Conservation (phyloP, 2,329 filamentous ascomycete species). For the Colletotrichum noveboracense region DNA sequence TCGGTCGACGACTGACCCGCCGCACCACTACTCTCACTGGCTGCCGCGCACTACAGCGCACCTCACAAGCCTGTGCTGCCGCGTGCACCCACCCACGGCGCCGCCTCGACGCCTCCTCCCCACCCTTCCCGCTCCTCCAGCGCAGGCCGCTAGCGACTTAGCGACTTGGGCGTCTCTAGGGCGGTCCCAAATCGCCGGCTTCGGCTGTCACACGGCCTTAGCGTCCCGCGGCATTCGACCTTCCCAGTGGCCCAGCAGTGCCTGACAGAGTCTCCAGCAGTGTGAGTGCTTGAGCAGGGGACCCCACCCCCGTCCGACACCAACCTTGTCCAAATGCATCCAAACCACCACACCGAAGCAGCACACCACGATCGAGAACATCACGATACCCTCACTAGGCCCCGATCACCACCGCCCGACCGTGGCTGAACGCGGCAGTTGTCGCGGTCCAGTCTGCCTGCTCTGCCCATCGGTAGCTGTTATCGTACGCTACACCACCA, state of each 20-base stretch:
- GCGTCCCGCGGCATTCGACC: neutral
- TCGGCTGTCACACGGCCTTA: neutral
- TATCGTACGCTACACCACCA: neutral
- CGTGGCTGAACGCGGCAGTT: neutral
- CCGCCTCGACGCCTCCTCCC: neutral
- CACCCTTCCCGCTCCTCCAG: neutral
- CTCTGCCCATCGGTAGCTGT: neutral
- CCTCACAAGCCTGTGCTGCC: neutral
- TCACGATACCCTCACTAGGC: neutral
- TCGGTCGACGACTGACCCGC: neutral
- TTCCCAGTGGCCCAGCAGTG: neutral
- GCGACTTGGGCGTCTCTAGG: neutral
- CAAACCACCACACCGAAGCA: neutral
- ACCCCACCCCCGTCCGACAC: neutral
- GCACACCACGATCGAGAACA: neutral
- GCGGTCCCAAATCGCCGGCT: neutral
- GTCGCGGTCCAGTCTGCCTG: neutral
- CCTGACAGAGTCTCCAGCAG: neutral
- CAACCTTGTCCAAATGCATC: neutral
- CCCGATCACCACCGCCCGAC: neutral
- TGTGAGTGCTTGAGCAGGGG: too few relatives aligned
- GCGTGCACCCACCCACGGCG: neutral
- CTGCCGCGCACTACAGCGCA: neutral
- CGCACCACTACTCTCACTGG: neutral
- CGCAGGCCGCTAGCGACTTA: neutral